phyloP scores from a whole-genome alignment of 495 filamentous ascomycete species.

The Daldinia bambusicola region DNA sequence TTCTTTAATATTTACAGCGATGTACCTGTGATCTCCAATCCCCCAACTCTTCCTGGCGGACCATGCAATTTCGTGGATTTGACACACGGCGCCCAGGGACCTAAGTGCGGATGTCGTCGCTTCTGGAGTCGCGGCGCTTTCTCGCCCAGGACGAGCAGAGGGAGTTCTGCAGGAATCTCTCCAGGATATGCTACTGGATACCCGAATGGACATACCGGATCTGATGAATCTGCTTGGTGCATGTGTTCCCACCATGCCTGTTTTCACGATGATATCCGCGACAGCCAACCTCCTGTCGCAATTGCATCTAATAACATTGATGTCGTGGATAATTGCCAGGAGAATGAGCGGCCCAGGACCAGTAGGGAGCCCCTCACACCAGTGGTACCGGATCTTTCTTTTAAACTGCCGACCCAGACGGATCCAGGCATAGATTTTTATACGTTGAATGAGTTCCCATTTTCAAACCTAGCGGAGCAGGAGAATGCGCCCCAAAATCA shows the following conservation, averaged over 20 bases:
- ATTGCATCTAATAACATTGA: slow-evolving; percentile 30
- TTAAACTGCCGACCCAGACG: slow-evolving; percentile 47
- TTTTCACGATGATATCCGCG: slow-evolving; percentile 66
- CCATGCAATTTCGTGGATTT: slow-evolving; percentile 71
- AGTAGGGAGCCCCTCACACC: slow-evolving; percentile 58
- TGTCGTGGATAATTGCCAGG: slow-evolving; percentile 51
- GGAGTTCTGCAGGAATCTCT: slow-evolving; percentile 42
- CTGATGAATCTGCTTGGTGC: slow-evolving; percentile 63
- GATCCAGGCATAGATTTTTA: slow-evolving; percentile 51
- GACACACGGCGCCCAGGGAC: slow-evolving; percentile 52
- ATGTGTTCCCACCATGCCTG: slow-evolving; percentile 79
- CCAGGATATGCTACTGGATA: slow-evolving; percentile 45
- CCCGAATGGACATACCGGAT: slow-evolving; percentile 33
- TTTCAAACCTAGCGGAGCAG: slow-evolving; percentile 40
- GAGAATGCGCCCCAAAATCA: slow-evolving; percentile 37
- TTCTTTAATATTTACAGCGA: slow-evolving; percentile 63
- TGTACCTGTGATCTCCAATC: slow-evolving; percentile 45
- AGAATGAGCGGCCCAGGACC: slow-evolving; percentile 56
- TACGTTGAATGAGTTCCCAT: slow-evolving; percentile 45
- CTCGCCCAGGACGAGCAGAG: slow-evolving; percentile 32
- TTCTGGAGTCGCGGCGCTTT: slow-evolving; percentile 66
- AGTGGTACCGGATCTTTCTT: slow-evolving; percentile 52
- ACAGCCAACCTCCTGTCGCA: slow-evolving; percentile 39
- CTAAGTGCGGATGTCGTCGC: slow-evolving; percentile 71
- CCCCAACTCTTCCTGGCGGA: slow-evolving; percentile 60